Conservation (phyloP, 1,284 basidiomycete species). For the Rhodotorula sp. region DNA sequence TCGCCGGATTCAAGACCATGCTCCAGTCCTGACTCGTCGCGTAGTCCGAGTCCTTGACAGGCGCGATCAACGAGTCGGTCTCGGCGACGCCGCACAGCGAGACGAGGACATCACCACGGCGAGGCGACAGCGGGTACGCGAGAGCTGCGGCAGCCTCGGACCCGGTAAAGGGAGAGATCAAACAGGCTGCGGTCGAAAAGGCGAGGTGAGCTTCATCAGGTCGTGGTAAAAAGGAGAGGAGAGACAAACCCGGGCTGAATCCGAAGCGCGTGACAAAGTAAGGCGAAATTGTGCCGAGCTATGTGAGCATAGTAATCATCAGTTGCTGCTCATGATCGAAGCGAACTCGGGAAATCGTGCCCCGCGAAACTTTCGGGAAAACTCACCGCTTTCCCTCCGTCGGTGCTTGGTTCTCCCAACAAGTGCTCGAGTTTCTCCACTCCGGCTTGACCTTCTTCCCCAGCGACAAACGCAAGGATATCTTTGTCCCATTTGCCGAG, state of each 20-base stretch:
- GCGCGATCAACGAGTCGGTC: constrained; percentile 60
- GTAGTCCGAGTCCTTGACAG: background rate
- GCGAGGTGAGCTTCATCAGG: background rate
- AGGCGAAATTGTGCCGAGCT: constrained; percentile 63
- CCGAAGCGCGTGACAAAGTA: constrained; percentile 75
- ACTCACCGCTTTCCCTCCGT: constrained; percentile 18
- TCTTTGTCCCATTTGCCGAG: constrained; percentile 64
- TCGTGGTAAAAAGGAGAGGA: constrained; percentile 21
- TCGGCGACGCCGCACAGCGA: constrained; percentile 20
- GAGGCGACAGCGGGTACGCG: constrained; percentile 66
- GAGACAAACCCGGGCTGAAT: constrained; percentile 64
- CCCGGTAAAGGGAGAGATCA: constrained; percentile 69
- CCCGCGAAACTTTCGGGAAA: no score
- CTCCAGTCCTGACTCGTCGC: background rate
- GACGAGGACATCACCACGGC: constrained; percentile 52
- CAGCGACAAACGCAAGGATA: constrained; percentile 52
- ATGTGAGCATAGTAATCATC: accelerated
- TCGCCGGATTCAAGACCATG: background rate
- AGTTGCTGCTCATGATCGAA: background rate
- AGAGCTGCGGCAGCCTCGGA: constrained; percentile 71
- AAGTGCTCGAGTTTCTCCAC: constrained; percentile 59
- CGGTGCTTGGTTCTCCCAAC: constrained; percentile 67
- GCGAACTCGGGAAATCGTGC: background rate
- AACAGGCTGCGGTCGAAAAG: constrained; percentile 57
- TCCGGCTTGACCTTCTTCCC: background rate